These are phyloP conservation scores for Chlorella variabilis DNA, from an alignment of 163 green algal genomes.

Conservation along the genomic window DNA sequence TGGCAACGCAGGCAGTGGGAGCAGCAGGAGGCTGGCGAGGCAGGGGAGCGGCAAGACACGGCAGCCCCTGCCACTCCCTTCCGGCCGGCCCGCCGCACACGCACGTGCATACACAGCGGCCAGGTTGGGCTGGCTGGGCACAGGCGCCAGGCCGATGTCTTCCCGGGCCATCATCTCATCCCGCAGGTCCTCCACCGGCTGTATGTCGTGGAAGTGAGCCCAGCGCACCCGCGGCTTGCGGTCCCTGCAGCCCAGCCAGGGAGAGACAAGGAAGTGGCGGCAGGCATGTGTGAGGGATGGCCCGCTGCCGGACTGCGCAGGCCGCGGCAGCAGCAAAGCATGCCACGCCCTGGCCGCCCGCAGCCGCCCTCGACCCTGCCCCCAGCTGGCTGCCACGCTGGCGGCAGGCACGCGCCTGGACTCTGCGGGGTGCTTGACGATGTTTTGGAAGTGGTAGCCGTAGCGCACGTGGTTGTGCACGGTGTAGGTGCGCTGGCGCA, in stretches of 20 bases:
- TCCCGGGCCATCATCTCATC: not conserved
- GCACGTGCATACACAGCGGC: slow-evolving; percentile 11
- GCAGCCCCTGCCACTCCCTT: not conserved
- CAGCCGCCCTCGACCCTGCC: too few species aligned
- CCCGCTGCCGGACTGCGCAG: too few species aligned
- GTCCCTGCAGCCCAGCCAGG: slow-evolving; percentile 15
- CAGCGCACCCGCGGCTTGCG: slow-evolving; percentile 51
- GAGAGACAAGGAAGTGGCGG: not conserved
- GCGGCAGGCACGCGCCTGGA: not conserved
- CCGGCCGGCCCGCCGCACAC: not conserved
- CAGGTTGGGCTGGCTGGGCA: not conserved
- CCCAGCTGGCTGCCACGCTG: too few species aligned
- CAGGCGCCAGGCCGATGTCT: not conserved
- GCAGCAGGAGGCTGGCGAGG: too few species aligned
- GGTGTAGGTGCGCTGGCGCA: slow-evolving; percentile 74
- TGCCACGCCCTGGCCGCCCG: not conserved
- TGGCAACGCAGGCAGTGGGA: too few species aligned
- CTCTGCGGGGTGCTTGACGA: slow-evolving; percentile 54
- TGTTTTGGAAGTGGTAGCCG: slow-evolving; percentile 61
- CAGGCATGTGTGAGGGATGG: not conserved
- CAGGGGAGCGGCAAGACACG: not conserved
- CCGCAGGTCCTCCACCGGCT: not conserved
- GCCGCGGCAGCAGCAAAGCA: not conserved
- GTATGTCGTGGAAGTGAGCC: slow-evolving; percentile 52
- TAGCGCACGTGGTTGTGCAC: slow-evolving; percentile 69